Conservation (phyloP, 208 protist species). For the Borovskyia barvae region DNA sequence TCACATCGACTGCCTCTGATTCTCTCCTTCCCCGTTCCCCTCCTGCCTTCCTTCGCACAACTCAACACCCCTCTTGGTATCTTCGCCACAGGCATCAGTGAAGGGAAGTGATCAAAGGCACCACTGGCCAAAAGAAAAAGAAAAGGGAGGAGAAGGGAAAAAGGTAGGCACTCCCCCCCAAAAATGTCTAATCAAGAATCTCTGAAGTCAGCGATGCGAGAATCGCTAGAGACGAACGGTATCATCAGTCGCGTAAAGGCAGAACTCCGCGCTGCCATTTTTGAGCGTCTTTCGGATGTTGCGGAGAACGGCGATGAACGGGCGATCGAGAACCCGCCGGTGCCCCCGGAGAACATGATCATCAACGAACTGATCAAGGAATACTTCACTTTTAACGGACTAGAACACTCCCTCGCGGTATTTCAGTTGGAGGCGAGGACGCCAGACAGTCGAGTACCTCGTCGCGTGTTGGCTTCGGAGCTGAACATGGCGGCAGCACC, state of each 20-base stretch:
- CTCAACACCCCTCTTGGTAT: no score
- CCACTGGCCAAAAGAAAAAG: not conserved
- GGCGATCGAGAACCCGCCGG: conserved; percentile 31
- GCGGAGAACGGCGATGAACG: conserved; percentile 14
- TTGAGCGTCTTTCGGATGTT: conserved; percentile 68
- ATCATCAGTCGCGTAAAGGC: conserved; percentile 87
- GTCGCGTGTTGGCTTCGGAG: conserved; percentile 67
- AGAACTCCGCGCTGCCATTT: conserved; percentile 87
- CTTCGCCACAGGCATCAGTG: no score
- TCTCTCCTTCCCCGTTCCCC: no score
- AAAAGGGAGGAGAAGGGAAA: not conserved
- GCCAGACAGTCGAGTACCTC: conserved; percentile 50
- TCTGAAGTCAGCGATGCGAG: conserved; percentile 82
- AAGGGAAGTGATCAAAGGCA: no score
- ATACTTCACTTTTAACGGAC: conserved; percentile 90
- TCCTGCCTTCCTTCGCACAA: no score
- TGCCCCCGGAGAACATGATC: conserved; percentile 90
- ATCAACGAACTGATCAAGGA: conserved; percentile 95
- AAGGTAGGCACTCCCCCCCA: no score
- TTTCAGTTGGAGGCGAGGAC: conserved; percentile 78
- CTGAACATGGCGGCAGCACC: conserved; percentile 76
- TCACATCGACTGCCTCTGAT: no score
- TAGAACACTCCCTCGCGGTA: conserved; percentile 87
- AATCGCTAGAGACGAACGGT: conserved; percentile 80
- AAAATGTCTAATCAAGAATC: conserved; percentile 69